A percentile compares a stretch with the other conserved stretches of the same genome.
phyloP scores from a whole-genome alignment of 169 alveolate species.

The Cryptosporidium meleagridis region DNA sequence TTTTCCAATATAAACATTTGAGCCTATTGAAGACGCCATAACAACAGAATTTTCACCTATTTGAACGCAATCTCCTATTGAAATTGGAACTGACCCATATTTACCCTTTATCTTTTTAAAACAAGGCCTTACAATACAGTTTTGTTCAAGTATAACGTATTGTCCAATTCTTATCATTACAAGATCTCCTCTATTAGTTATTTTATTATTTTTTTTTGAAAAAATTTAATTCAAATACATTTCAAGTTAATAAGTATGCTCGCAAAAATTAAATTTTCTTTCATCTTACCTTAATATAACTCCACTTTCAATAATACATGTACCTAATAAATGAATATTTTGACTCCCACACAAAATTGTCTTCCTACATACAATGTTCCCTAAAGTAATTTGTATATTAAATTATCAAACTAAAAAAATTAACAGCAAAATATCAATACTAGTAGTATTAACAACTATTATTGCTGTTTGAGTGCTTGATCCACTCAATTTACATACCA shows the following conservation, averaged over 20 bases:
- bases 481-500: slow-evolving; percentile 20
- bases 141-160: slow-evolving; percentile 80
- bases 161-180: slow-evolving; percentile 82
- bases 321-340: slow-evolving; percentile 77
- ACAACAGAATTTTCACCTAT: slow-evolving; percentile 85
- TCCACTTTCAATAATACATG: slow-evolving; percentile 66
- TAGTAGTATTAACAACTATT: not conserved
- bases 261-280: not conserved
- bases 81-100: slow-evolving; percentile 76
- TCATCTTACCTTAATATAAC: slow-evolving; percentile 60
- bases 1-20: slow-evolving; percentile 85
- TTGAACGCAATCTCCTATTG: slow-evolving; percentile 85
- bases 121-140: slow-evolving; percentile 83
- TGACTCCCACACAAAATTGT: slow-evolving; percentile 78
- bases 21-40: slow-evolving; percentile 84
- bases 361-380: slow-evolving; percentile 75
- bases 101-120: slow-evolving; percentile 75
- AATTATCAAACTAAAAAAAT: not conserved
- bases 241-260: not conserved
- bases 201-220: not conserved
- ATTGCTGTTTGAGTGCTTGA: not conserved
- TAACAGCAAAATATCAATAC: not conserved
- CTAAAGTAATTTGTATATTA: slow-evolving; percentile 9
- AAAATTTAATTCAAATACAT: no score
- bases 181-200: slow-evolving; percentile 83